phyloP scores from a whole-genome alignment of 2,329 filamentous ascomycete species.

The Xylariaceae sp. region DNA sequence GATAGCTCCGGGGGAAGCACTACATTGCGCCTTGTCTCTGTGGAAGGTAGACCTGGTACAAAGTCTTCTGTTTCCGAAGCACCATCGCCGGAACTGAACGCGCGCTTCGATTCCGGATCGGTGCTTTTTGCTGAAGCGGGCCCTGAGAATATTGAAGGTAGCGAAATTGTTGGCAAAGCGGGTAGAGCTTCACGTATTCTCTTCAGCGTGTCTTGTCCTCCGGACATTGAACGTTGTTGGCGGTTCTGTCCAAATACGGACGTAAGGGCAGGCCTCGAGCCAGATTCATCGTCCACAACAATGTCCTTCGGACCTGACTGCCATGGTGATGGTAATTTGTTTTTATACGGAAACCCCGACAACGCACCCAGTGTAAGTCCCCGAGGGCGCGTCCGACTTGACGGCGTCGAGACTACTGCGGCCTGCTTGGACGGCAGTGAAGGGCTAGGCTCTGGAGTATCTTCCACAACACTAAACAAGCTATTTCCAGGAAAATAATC shows the following conservation, averaged over 20 bases:
- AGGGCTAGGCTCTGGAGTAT: constrained; percentile 20
- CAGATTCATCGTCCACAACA: constrained; percentile 29
- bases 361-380: constrained; percentile 28
- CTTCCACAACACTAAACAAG: constrained; percentile 35
- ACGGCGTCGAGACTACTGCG: background rate
- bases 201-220: constrained; percentile 54
- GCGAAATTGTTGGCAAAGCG: constrained; percentile 53
- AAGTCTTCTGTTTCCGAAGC: constrained; percentile 16
- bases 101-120: constrained; percentile 19
- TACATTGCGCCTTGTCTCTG: constrained; percentile 8
- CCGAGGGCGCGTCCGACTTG: constrained; percentile 21
- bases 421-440: constrained; percentile 2
- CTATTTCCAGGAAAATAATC: constrained; percentile 37
- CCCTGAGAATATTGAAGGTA: constrained; percentile 42
- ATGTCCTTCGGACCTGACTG: constrained; percentile 39
- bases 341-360: constrained; percentile 17
- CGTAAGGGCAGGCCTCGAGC: constrained; percentile 37
- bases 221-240: constrained; percentile 50
- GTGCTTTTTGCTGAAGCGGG: constrained; percentile 26
- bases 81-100: constrained; percentile 19
- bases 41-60: constrained; percentile 4
- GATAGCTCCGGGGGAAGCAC: constrained; percentile 4
- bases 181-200: constrained; percentile 54
- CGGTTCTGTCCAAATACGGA: constrained; percentile 45
- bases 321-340: constrained; percentile 35